These are phyloP conservation scores for Paracoccidioides lutzii DNA, from an alignment of 2,329 filamentous ascomycete genomes.

Conservation along the genomic window DNA sequence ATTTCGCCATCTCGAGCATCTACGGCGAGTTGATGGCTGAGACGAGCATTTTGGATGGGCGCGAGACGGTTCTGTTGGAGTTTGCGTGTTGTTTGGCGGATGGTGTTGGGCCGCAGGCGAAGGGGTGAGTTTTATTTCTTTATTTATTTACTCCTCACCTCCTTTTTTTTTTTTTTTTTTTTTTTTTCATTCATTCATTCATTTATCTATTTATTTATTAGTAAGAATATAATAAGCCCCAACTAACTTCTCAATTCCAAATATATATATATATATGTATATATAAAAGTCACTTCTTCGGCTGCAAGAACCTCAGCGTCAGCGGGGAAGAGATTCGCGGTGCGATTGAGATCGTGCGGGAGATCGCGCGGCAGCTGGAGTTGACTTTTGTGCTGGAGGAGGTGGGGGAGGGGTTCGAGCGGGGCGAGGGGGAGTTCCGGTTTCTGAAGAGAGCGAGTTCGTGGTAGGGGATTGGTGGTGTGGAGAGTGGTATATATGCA, in stretches of 20 bases:
- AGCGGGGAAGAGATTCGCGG: conserved; percentile 11
- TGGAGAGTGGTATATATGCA: too few relatives aligned
- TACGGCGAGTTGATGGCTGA: conserved; percentile 20
- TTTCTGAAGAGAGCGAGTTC: conserved; percentile 7
- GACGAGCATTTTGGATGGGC: conserved; percentile 13
- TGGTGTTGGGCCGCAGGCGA: conserved; percentile 17
- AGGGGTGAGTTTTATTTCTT: conserved; percentile 15
- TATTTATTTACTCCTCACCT: too few relatives aligned
- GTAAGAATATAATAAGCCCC: neutral
- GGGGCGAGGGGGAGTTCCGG: neutral
- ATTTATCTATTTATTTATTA: neutral
- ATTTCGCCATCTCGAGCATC: conserved; percentile 17
- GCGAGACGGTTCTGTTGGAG: conserved; percentile 19
- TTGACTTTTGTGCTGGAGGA: neutral
- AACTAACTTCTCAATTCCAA: neutral
- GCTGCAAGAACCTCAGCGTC: conserved; percentile 17
- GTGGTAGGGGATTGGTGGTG: neutral
- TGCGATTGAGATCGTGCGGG: conserved; percentile 13
- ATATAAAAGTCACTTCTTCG: conserved; percentile 16
- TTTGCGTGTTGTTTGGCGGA: conserved; percentile 20
- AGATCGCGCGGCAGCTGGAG: conserved; percentile 12
- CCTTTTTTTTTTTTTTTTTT: neutral
- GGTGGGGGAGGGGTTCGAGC: neutral
- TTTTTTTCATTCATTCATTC: neutral
- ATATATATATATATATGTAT: neutral